These are phyloP conservation scores for Epichloe brachyelytri DNA, from an alignment of 2,329 filamentous ascomycete species.

Conservation along the genomic window DNA sequence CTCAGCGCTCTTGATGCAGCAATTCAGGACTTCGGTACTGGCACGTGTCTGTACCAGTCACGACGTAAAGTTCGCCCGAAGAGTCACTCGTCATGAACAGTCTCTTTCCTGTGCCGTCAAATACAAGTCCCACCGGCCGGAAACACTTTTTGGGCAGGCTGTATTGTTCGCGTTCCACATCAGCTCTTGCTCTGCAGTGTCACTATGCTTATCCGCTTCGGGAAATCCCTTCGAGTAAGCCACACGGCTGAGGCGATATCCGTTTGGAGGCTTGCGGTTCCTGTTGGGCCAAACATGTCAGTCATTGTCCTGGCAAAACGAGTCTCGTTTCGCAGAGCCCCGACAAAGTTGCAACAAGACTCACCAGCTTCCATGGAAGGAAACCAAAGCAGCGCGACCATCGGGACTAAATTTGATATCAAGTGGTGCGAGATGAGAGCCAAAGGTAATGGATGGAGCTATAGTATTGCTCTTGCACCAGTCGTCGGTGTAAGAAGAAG, in stretches of 20 bases:
- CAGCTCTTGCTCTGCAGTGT: slow-evolving; percentile 30
- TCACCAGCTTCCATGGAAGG: slow-evolving; percentile 50
- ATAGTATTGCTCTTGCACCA: slow-evolving; percentile 11
- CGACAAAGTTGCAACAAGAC: not conserved
- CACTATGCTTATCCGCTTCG: slow-evolving; percentile 20
- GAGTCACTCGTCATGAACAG: slow-evolving; percentile 41
- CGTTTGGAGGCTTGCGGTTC: slow-evolving; percentile 21
- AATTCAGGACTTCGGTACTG: not conserved
- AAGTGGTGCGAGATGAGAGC: slow-evolving; percentile 48
- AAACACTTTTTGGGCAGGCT: slow-evolving; percentile 36
- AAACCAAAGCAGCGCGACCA: slow-evolving; percentile 43
- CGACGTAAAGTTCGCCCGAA: slow-evolving; percentile 42
- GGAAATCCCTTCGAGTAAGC: slow-evolving; percentile 24
- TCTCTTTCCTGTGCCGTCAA: slow-evolving; percentile 23
- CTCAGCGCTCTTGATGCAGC: not conserved
- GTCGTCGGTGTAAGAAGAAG: slow-evolving; percentile 10
- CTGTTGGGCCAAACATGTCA: slow-evolving; percentile 5
- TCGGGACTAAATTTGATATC: slow-evolving; percentile 48
- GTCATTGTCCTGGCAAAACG: not conserved
- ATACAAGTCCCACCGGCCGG: slow-evolving; percentile 35
- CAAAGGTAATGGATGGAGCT: slow-evolving; percentile 14
- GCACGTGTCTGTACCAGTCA: slow-evolving; percentile 12
- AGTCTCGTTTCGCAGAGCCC: not conserved
- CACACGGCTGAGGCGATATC: slow-evolving; percentile 27
- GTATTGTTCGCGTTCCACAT: slow-evolving; percentile 34